Evolutionary conservation across 2,329 filamentous ascomycete species (phyloP), one percentile per base, ranked within the genome.

Genomic region (Aspergillus glaucus): DNA sequence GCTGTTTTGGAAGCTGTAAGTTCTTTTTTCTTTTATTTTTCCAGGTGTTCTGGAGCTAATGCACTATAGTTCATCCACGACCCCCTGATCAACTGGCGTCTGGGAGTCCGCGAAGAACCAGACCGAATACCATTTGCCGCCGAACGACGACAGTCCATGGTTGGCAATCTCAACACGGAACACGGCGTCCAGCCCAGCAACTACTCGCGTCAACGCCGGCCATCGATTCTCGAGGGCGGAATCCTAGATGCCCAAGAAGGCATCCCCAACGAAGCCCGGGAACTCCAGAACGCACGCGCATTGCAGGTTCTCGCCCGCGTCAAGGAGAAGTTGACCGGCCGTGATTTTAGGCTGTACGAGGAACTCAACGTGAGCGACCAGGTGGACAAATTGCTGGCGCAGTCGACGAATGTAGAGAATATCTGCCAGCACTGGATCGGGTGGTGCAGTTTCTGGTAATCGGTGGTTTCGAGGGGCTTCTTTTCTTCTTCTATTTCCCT

Each of bases 361-460:
- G 92, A 97, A 71, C 78, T 98, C 54, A 85, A 84, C 50, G 84
- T 95, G 19, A 84, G 88, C 48, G 82, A 83, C 53, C 93, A 99
- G 72, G 94, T 98, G 4, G 92, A 95, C 70, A 92, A 93, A 69
- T 75, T 99, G 61, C 87, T 99, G 60, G 85, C 87, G 53, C 92
- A 98, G 75, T 94, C 93, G 19, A 98, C 93, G 6, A 96, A 93
- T 64, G 77, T 97, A 60, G 93, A 97, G 78, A 97, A 97, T 68
- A 75, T 98, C 53, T 98, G 93, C 67, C 93, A 97, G 76, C 93
- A 97, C 75, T 98, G 96, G 68, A 95, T 97, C 61, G 93, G 93
- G 55, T 97, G 92, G 92, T 97, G 92, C 73, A 94, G 88, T 71
- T 97, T 96, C 79, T 97, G 92, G 92, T 97, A 71, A 62, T 54